Percentiles rank a stretch among this genome's conserved stretches.
phyloP scores from a whole-genome alignment of 352 stramenopile genomes.

The Paralagenidium karlingii region DNA sequence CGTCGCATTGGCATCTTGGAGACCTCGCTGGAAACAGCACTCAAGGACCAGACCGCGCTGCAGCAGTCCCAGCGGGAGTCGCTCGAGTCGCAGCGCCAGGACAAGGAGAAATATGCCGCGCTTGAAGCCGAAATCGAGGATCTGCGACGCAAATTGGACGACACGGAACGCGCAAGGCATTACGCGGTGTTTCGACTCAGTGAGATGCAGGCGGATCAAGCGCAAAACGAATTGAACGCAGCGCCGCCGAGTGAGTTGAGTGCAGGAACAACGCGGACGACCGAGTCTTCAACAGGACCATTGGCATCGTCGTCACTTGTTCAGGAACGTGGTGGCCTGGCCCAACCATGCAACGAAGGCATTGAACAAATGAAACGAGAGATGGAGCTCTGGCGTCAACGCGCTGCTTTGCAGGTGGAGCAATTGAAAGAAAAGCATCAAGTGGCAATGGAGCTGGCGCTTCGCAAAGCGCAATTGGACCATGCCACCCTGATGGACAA shows the following conservation, averaged over 20 bases:
- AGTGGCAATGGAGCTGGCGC: slow-evolving; percentile 28
- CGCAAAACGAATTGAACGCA: no score
- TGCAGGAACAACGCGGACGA: no score
- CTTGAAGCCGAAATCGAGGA: slow-evolving; percentile 22
- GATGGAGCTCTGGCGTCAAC: slow-evolving; percentile 45
- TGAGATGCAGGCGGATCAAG: slow-evolving; percentile 25
- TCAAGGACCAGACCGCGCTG: slow-evolving; percentile 12
- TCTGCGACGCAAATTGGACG: slow-evolving; percentile 27
- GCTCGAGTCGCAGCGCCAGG: slow-evolving; percentile 13
- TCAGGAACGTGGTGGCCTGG: neutral
- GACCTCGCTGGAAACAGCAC: slow-evolving; percentile 13
- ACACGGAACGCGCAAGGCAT: slow-evolving; percentile 38
- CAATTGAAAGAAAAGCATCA: slow-evolving; percentile 38
- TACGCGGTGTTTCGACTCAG: slow-evolving; percentile 53
- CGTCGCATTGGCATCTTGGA: slow-evolving; percentile 26
- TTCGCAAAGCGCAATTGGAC: slow-evolving; percentile 30
- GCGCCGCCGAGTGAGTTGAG: no score
- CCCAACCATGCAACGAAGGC: slow-evolving; percentile 10
- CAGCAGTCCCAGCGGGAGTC: slow-evolving; percentile 19
- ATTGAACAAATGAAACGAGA: slow-evolving; percentile 58
- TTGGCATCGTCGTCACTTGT: neutral
- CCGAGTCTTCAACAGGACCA: no score
- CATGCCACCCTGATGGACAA: slow-evolving; percentile 32
- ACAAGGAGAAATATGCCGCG: slow-evolving; percentile 19
- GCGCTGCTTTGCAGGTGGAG: slow-evolving; percentile 29